These are phyloP conservation scores for Neonectria hederae DNA, from an alignment of 2,329 filamentous ascomycete species.

Conservation along the genomic window DNA sequence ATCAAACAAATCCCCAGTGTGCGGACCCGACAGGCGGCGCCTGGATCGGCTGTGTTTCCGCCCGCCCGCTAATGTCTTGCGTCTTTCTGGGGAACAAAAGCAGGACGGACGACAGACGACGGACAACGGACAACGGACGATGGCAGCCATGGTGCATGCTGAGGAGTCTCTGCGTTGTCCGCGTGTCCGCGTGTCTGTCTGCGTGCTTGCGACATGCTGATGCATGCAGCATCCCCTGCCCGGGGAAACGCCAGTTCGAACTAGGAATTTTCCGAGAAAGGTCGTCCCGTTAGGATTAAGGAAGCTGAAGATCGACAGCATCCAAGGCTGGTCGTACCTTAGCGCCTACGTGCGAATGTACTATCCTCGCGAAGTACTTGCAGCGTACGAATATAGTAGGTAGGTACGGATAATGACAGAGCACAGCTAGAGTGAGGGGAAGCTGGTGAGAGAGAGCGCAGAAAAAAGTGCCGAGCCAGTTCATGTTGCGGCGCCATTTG, in stretches of 20 bases:
- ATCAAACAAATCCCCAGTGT: slow-evolving; percentile 17
- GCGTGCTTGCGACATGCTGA: neutral
- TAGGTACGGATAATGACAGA: neutral
- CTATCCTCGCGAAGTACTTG: neutral
- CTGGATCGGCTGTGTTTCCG: slow-evolving; percentile 23
- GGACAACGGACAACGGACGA: neutral
- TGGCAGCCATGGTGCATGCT: neutral
- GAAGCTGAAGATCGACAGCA: slow-evolving; percentile 8
- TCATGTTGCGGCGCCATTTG: slow-evolving; percentile 28
- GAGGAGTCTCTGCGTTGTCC: neutral
- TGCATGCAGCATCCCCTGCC: neutral
- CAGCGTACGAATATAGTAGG: neutral
- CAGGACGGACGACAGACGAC: neutral
- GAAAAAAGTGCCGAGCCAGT: slow-evolving; percentile 30
- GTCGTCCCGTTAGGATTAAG: neutral
- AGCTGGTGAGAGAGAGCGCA: slow-evolving; percentile 4
- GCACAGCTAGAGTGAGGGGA: slow-evolving; percentile 12
- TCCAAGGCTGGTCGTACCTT: neutral
- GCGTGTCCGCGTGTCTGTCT: slow-evolving; percentile 1
- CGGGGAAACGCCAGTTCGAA: neutral
- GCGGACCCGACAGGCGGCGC: slow-evolving; percentile 13
- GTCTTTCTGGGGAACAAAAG: slow-evolving; percentile 15
- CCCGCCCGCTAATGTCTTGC: slow-evolving; percentile 21
- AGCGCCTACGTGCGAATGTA: neutral
- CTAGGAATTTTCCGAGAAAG: slow-evolving; percentile 2